These are phyloP conservation scores for Lasiosphaeris hirsuta DNA, from an alignment of 495 filamentous ascomycete genomes.

Conservation along the genomic window DNA sequence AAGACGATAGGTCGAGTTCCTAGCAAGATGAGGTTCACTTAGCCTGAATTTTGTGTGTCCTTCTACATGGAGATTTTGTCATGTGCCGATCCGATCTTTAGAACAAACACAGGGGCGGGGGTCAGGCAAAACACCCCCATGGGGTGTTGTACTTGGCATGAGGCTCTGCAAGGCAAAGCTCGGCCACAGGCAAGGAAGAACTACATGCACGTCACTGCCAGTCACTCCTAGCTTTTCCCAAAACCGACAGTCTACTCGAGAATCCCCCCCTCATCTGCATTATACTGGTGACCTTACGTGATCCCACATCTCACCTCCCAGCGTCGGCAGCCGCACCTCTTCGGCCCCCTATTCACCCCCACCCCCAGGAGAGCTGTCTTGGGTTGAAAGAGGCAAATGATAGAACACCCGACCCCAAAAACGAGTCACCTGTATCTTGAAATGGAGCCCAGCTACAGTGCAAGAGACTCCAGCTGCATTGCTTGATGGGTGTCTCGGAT, in stretches of 20 bases:
- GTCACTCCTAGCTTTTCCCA: not conserved
- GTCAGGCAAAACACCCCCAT: not conserved
- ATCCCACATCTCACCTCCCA: not conserved
- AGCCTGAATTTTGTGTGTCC: not conserved
- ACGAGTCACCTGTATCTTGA: too few relatives aligned
- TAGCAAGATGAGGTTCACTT: not conserved
- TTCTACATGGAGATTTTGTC: constrained; percentile 10
- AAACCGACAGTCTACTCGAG: too few relatives aligned
- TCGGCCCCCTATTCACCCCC: not conserved
- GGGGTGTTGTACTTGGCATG: not conserved
- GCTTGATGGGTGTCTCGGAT: too few relatives aligned
- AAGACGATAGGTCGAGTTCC: constrained; percentile 7
- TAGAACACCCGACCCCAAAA: not conserved
- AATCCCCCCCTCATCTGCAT: too few relatives aligned
- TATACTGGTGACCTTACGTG: not conserved
- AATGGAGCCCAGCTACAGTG: too few relatives aligned
- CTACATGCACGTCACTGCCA: not conserved
- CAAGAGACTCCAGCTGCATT: too few relatives aligned
- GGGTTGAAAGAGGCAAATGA: not conserved
- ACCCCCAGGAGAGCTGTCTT: not conserved
- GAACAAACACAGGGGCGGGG: not conserved
- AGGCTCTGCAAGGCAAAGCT: not conserved
- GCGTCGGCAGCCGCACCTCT: not conserved
- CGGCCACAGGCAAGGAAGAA: not conserved
- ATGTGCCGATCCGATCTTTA: constrained; percentile 5